Base-by-base conservation (phyloP, 306 rosid species). In the Cucumis cinereus region DNA sequence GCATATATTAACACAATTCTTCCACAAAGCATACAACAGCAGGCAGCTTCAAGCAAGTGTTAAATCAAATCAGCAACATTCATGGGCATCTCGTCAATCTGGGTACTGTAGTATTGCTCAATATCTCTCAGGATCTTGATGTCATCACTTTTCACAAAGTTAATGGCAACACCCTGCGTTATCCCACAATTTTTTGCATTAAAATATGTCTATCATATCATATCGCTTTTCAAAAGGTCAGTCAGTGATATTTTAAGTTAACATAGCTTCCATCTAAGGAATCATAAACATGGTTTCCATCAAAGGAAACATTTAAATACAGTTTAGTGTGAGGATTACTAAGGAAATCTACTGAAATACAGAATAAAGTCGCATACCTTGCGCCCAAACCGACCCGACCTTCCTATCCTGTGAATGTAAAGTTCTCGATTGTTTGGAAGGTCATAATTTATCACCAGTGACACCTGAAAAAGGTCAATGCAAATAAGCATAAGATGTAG, bases 31-130 rank as follows among this genome's bases (percentile, higher is more conserved):
- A 55, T 10, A 63, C 58, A 53, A 52, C 55, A 16, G 52, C 16
- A 45, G 16, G 16, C 28, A 17, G 10, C 35, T 13, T n/a, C 50
- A 74, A 35, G 66, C 52, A 56, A 40, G 33, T 64, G 35, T 84
- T 67, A 94, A 78, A 94, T 94, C 75, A 94, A 88, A 85, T 94
- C 98, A 23, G 96, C 97, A 75, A 94, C 97, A 68, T 94, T 94
- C 98, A 94, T 94, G 0, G 98, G 98, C 98, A 94, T 94, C 83
- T 91, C 98, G 57, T 94, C 98, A 69, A 94, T 94, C 89, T 94
- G 97, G 9, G 98, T 94, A 82, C 98, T 94, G 84, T 94, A 94
- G 59, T 94, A 94, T 76, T 94, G 98, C 63, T 91, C 98, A 11
- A 94, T 94, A 78, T 94, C 98, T 84, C 98, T 86, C 80, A 94